A percentile compares a stretch with the other conserved stretches of the same genome.
These are phyloP conservation scores for Neltuma alba DNA, from an alignment of 306 rosid species.

Conservation along the genomic window DNA sequence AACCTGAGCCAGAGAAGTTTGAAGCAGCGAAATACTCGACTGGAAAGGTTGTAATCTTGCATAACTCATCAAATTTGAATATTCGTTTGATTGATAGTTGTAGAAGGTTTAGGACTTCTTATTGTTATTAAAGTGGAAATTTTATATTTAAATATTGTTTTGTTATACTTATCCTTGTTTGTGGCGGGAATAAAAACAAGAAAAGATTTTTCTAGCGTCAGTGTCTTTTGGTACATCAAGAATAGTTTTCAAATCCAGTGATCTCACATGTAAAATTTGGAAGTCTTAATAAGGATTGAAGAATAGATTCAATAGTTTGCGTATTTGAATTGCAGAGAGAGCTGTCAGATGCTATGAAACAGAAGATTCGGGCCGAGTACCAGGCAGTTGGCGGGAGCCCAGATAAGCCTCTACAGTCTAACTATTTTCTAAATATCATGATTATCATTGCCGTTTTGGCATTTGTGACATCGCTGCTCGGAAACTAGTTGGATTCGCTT, in stretches of 20 bases:
- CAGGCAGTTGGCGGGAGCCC: slow-evolving; percentile 92
- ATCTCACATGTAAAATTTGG: slow-evolving; percentile 65
- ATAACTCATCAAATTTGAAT: slow-evolving; percentile 31
- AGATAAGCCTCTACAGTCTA: slow-evolving; percentile 85
- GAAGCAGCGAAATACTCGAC: slow-evolving; percentile 86
- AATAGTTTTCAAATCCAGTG: slow-evolving; percentile 77
- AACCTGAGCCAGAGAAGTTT: slow-evolving; percentile 71
- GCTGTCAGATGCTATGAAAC: slow-evolving; percentile 85
- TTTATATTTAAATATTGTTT: slow-evolving; percentile 41
- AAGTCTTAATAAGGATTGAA: slow-evolving; percentile 69
- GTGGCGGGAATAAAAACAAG: slow-evolving; percentile 84
- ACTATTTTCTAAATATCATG: slow-evolving; percentile 88
- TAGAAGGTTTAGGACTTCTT: slow-evolving; percentile 2
- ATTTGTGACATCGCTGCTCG: slow-evolving; percentile 75
- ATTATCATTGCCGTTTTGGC: slow-evolving; percentile 83
- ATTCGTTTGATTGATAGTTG: slow-evolving; percentile 32
- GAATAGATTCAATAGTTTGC: slow-evolving; percentile 82
- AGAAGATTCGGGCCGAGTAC: slow-evolving; percentile 94
- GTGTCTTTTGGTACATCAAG: slow-evolving; percentile 73
- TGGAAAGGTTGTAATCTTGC: slow-evolving; percentile 68
- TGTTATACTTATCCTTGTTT: slow-evolving; percentile 60
- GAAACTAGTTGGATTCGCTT: slow-evolving; percentile 44
- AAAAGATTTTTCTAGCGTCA: slow-evolving; percentile 63
- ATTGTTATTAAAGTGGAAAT: slow-evolving; percentile 21
- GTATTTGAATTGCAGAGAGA: slow-evolving; percentile 95